phyloP scores from a whole-genome alignment of 345 rosid genomes.

The Citrus inodora region DNA sequence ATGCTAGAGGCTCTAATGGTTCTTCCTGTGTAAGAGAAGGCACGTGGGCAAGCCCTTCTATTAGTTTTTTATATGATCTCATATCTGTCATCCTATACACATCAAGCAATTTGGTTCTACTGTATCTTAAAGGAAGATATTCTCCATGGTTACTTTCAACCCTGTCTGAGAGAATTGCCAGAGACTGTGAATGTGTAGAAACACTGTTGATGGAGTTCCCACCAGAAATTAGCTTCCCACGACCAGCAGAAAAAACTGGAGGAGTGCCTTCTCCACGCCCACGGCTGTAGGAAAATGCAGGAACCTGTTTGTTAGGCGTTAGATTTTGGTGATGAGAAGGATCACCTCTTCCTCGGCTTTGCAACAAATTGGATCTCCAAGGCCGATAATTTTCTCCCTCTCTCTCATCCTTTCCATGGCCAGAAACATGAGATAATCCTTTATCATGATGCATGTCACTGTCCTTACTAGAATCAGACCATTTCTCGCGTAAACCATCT shows the following conservation, averaged over 20 bases:
- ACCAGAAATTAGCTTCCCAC: constrained; percentile 56
- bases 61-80: constrained; percentile 32
- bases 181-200: constrained; percentile 42
- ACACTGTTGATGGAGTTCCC: constrained; percentile 40
- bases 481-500: constrained; percentile 54
- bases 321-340: constrained; percentile 49
- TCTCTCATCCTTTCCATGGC: constrained; percentile 60
- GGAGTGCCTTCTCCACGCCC: constrained; percentile 63
- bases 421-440: constrained; percentile 45
- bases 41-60: constrained; percentile 58
- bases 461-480: constrained; percentile 61
- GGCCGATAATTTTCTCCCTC: constrained; percentile 68
- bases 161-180: constrained; percentile 40
- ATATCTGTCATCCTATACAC: constrained; percentile 64
- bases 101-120: constrained; percentile 77
- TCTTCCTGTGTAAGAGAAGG: constrained; percentile 75
- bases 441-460: constrained; percentile 60
- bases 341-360: constrained; percentile 78
- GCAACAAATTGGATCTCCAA: constrained; percentile 71
- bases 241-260: constrained; percentile 55
- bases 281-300: constrained; percentile 57
- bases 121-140: constrained; percentile 50
- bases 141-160: constrained; percentile 57
- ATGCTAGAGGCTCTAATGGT: constrained; percentile 71
- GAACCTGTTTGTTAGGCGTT: constrained; percentile 59